Evolutionary conservation across 2,329 filamentous ascomycete species (phyloP), one percentile per base, ranked within the genome.

Genomic region (Emericellopsis atlantica): DNA sequence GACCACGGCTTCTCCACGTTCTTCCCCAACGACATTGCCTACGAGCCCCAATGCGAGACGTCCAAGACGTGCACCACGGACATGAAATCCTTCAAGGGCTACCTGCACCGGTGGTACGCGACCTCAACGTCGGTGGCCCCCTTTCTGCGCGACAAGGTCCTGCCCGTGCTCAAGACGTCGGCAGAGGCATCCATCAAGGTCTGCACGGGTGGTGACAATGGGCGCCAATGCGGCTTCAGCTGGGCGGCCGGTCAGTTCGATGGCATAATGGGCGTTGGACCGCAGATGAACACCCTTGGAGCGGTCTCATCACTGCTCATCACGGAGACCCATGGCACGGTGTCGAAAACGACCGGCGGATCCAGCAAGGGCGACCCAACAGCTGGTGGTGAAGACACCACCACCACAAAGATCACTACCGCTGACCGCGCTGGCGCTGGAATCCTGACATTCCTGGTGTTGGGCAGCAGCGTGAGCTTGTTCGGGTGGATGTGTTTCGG

Each of bases 51-150:
- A 6, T 85, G 81, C 57, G 77, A 82, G 48, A 49, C 51, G 34
- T 59, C 62, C 6, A 51, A 50, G 29, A 71, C 62, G 16, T 90
- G 85, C 64, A 79, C 79, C 43, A 67, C 73, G 37, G 85, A 90
- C 51, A 83, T 87, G 67, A 59, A 75, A 44, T 75, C 76, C 2
- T 88, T 82, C 71, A 85, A 85, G 59, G 81, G 80, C 32, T 79
- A 80, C 43, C 64, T 84, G 15, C 69, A 77, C 48, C 72, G 78
- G 33, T 84, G 79, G 76, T 64, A 86, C 48, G 67, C 74, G 4
- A 66, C 71, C 18, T 67, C 73, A 1, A 70, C 74, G 2, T 68
- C 80, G 48, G 43, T 85, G n/a, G 79, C 76, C 1, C 81, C 82
- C 0, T 69, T 68, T 36, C 77, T 73, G 1, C 58, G 59, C 33